phyloP scores from a whole-genome alignment of 768 basidiomycete genomes.

The Guyanaporus albipodus region DNA sequence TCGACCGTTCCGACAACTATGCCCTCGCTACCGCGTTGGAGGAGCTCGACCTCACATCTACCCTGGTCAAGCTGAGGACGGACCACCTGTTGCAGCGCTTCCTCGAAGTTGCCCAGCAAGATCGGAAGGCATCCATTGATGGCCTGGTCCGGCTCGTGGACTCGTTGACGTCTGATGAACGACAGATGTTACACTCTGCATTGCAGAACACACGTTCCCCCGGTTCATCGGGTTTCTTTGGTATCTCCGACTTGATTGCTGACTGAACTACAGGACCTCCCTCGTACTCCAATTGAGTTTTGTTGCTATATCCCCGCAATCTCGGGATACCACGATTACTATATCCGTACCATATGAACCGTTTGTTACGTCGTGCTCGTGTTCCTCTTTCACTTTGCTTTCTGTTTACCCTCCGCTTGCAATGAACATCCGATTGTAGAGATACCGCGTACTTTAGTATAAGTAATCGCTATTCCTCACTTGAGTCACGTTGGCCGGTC shows the following conservation, averaged over 20 bases:
- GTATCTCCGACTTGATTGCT: neutral
- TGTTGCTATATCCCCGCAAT: neutral
- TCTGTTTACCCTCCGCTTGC: conserved; percentile 1
- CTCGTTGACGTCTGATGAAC: conserved; percentile 69
- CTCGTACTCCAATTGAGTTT: conserved; percentile 34
- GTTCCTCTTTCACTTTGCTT: conserved; percentile 2
- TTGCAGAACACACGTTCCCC: conserved; percentile 59
- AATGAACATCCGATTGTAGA: conserved; percentile 12
- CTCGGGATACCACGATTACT: conserved; percentile 8
- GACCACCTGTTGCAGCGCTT: conserved; percentile 67
- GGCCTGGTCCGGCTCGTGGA: conserved; percentile 73
- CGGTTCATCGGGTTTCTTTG: conserved; percentile 41
- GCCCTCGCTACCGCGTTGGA: conserved; percentile 65
- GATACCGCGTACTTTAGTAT: conserved; percentile 18
- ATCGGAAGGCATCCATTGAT: conserved; percentile 72
- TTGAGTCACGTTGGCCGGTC: no score
- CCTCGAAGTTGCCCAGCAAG: conserved; percentile 64
- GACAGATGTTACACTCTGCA: conserved; percentile 51
- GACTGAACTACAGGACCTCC: conserved; percentile 34
- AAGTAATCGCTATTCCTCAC: conserved; percentile 14
- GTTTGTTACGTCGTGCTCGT: neutral
- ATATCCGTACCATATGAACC: neutral
- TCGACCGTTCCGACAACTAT: conserved; percentile 50
- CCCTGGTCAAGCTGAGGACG: conserved; percentile 60
- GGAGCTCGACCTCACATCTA: conserved; percentile 60